Percentiles rank a stretch among this genome's conserved stretches.
These are phyloP conservation scores for Eragrostis nindensis DNA, from an alignment of 176 grass and related monocot genomes.

Conservation along the genomic window DNA sequence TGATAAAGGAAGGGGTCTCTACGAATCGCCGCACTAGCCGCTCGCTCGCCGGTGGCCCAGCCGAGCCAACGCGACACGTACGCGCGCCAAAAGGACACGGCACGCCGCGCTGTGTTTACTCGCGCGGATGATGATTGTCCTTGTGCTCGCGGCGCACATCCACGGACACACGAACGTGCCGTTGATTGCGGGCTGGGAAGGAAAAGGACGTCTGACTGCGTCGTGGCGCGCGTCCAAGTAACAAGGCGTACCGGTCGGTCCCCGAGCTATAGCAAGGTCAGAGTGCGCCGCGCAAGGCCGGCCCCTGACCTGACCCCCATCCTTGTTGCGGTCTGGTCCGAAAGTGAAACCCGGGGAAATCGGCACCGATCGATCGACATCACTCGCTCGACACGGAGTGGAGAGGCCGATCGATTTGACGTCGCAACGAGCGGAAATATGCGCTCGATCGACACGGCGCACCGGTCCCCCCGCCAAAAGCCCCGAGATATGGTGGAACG, in stretches of 20 bases:
- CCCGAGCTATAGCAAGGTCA: neutral
- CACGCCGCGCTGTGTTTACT: neutral
- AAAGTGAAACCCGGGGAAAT: no score
- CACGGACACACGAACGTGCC: neutral
- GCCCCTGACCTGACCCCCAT: no score
- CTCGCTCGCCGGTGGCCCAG: neutral
- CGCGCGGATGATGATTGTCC: neutral
- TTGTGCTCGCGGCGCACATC: neutral
- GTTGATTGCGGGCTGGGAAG: neutral
- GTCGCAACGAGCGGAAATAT: neutral
- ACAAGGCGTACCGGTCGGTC: no score
- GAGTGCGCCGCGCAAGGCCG: no score
- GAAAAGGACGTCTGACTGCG: neutral
- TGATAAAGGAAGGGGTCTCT: neutral
- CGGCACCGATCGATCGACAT: neutral
- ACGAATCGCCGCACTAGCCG: constrained; percentile 9
- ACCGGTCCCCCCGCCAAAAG: neutral
- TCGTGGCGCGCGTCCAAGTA: no score
- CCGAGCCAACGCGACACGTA: neutral
- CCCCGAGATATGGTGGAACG: neutral
- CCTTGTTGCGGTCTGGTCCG: no score
- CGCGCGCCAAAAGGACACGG: neutral
- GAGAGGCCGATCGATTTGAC: neutral
- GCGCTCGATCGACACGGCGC: neutral
- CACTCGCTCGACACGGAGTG: neutral